phyloP scores from a whole-genome alignment of 768 basidiomycete species.

The Mycena floridula region DNA sequence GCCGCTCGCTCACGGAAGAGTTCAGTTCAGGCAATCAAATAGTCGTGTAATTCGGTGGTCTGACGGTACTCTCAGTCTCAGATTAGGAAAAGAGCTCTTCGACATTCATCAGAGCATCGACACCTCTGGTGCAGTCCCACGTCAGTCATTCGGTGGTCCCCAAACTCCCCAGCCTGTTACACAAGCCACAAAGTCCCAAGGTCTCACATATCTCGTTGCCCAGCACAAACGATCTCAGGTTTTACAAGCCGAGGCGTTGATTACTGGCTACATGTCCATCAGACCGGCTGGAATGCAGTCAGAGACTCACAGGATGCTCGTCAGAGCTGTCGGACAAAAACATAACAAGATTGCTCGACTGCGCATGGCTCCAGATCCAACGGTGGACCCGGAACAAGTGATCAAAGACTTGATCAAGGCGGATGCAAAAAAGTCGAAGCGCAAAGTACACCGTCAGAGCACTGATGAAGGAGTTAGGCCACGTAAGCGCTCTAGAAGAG shows the following conservation, averaged over 20 bases:
- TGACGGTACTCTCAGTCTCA: constrained; percentile 86
- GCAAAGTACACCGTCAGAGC: constrained; percentile 43
- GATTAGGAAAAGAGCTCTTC: constrained; percentile 90
- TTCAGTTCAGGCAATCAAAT: constrained; percentile 81
- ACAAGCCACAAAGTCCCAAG: constrained; percentile 49
- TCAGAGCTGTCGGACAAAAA: constrained; percentile 79
- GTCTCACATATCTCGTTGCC: constrained; percentile 84
- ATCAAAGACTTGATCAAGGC: constrained; percentile 61
- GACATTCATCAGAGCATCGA: constrained; percentile 81
- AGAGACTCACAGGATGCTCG: constrained; percentile 84
- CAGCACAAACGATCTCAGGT: constrained; percentile 84
- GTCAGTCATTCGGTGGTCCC: constrained; percentile 48
- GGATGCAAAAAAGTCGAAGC: constrained; percentile 58
- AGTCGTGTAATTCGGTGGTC: constrained; percentile 92
- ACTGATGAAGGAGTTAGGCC: constrained; percentile 40
- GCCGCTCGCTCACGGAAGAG: constrained; percentile 3
- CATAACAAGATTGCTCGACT: constrained; percentile 77
- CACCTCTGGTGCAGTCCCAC: constrained; percentile 60
- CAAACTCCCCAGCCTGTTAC: constrained; percentile 33
- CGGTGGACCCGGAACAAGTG: constrained; percentile 70
- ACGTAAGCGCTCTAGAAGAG: constrained; percentile 4
- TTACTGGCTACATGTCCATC: constrained; percentile 79
- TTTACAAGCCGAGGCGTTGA: constrained; percentile 77
- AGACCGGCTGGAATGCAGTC: constrained; percentile 88
- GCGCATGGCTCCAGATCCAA: constrained; percentile 75